These are phyloP conservation scores for Urostyla sp. DNA, from an alignment of 73 alveolate species.

Conservation along the genomic window DNA sequence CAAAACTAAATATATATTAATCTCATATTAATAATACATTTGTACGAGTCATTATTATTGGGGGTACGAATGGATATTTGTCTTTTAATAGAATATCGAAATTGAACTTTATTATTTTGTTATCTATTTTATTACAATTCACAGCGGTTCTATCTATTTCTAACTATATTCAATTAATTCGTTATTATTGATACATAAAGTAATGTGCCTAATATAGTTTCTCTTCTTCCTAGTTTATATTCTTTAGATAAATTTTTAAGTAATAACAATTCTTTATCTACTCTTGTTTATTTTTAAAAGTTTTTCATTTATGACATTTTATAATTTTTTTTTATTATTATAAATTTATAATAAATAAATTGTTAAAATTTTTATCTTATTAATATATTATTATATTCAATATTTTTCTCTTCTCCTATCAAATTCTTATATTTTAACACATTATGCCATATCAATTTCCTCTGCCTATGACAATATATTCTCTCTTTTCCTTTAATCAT, in stretches of 20 bases:
- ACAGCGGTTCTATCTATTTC: constrained; percentile 54
- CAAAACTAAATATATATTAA: constrained; percentile 25
- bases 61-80: constrained; percentile 71
- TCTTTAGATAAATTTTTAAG: constrained; percentile 59
- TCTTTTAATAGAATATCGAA: constrained; percentile 63
- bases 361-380: not conserved
- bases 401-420: not conserved
- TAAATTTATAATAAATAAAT: not conserved
- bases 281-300: not conserved
- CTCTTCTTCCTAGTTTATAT: constrained; percentile 56
- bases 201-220: constrained; percentile 57
- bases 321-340: not conserved
- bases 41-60: constrained; percentile 35
- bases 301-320: not conserved
- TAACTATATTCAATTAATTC: not conserved
- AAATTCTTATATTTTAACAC: constrained; percentile 5
- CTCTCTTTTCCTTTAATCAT: not conserved
- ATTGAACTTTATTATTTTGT: constrained; percentile 39
- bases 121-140: constrained; percentile 8
- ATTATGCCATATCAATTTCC: not conserved
- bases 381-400: not conserved
- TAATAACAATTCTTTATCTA: constrained; percentile 57
- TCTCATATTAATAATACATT: constrained; percentile 2
- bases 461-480: not conserved
- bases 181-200: constrained; percentile 22